Evolutionary conservation across 352 stramenopile species (phyloP).

Genomic region (Globisporangium paroecandrum): DNA sequence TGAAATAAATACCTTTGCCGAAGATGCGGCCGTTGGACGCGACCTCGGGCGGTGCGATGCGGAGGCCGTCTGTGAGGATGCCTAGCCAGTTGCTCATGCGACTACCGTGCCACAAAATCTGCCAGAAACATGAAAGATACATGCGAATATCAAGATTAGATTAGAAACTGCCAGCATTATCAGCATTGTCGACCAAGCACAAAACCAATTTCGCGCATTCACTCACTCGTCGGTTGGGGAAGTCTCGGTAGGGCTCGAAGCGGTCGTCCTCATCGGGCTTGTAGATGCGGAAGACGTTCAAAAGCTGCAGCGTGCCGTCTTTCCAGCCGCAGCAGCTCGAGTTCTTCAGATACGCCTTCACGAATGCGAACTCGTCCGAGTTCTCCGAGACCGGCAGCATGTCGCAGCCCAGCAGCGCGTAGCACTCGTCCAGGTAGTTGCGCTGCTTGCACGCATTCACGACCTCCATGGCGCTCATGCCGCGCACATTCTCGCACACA

Average conservation of each 20-base stretch:
- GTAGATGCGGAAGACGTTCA: conserved; percentile 60
- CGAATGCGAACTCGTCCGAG: conserved; percentile 48
- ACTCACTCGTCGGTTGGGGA: conserved; percentile 52
- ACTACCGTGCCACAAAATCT: conserved; percentile 89
- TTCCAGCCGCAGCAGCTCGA: conserved; percentile 66
- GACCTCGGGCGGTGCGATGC: conserved; percentile 77
- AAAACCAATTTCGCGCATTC: not conserved
- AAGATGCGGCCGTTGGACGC: conserved; percentile 74
- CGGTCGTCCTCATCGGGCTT: conserved; percentile 45
- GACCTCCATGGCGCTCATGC: conserved; percentile 36
- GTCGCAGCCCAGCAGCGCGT: conserved; percentile 46
- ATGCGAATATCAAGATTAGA: conserved; percentile 1
- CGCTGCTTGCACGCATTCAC: conserved; percentile 33
- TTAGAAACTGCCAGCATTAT: conserved; percentile 1
- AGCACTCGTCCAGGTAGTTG: conserved; percentile 67
- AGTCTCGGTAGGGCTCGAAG: conserved; percentile 46
- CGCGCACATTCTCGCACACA: conserved; percentile 39
- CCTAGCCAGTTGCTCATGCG: conserved; percentile 78
- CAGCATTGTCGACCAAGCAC: not conserved
- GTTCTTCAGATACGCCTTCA: conserved; percentile 68
- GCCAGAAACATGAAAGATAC: conserved; percentile 16
- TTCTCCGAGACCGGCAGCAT: conserved; percentile 40
- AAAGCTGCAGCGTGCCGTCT: conserved; percentile 45
- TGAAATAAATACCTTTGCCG: conserved; percentile 86
- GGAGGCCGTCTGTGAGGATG: conserved; percentile 77